phyloP scores from a whole-genome alignment of 257 asterid species.

The Capsicum rhomboideum region DNA sequence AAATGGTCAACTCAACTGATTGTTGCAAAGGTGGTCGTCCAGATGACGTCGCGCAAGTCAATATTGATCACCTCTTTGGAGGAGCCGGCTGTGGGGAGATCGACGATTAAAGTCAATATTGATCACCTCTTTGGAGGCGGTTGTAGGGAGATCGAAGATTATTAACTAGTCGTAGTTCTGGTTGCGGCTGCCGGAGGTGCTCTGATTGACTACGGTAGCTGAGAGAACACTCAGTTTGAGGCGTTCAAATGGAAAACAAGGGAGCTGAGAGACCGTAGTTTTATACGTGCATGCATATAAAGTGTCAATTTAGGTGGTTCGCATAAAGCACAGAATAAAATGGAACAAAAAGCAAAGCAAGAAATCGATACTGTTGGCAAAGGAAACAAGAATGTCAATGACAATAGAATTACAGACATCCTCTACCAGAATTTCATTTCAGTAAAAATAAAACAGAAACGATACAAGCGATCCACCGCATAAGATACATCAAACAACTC shows the following conservation, averaged over 20 bases:
- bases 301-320: background rate
- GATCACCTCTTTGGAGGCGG: background rate
- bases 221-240: no score
- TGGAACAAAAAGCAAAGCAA: background rate
- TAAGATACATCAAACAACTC: constrained; percentile 10
- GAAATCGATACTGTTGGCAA: background rate
- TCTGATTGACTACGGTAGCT: background rate
- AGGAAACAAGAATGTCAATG: background rate
- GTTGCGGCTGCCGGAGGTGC: background rate
- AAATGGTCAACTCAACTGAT: no score
- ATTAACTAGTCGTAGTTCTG: background rate
- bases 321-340: background rate
- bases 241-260: no score
- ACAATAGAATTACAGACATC: background rate
- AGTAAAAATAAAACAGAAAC: background rate
- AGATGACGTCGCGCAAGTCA: background rate
- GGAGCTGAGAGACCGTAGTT: no score
- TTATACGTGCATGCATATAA: background rate
- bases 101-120: background rate
- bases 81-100: background rate
- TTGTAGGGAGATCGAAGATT: background rate
- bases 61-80: background rate
- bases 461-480: background rate
- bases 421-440: background rate
- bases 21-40: background rate